Evolutionary conservation across 2,329 filamentous ascomycete genomes (phyloP), one percentile per base, ranked within the genome.

Genomic region (Trichoderma koningiopsis): DNA sequence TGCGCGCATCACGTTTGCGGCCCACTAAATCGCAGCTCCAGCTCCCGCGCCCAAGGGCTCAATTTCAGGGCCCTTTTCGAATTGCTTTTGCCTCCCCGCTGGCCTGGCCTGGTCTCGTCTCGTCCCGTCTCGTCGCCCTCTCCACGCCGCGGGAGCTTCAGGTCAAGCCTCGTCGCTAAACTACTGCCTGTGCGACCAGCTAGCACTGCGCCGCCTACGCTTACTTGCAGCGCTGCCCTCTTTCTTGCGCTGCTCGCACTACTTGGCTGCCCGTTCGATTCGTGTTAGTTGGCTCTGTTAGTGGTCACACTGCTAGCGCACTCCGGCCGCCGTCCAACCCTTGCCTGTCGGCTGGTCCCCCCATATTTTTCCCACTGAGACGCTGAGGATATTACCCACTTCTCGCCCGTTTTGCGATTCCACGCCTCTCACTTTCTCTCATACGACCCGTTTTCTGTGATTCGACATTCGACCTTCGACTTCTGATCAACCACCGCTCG

Each of bases 331-430:
- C 47, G 66, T 47, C 52, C 57, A 43, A 64, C 61, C 53, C 68
- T 53, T 58, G 59, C 68, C 68, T 55, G 47, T 49, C 33, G 29
- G 55, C 61, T 52, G 68, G 68, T 40, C 43, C 60, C 58, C 61
- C 33, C 37, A 55, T 61, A 47, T 62, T 61, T 59, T 47, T 43
- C 40, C 62, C 68, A 70, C 68, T 70, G 62, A 68, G 55, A 70
- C 62, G 62, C 68, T 33, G 29, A 49, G 49, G 58, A 70, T 70
- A 70, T 68, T 70, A 70, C 69, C 69, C 69, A 70, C 69, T 68
- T 49, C 63, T 31, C 68, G 68, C 64, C 68, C 68, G 63, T 66
- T 49, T 49, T 60, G 67, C 65, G 52, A 70, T 58, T 33, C 65
- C 63, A 49, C 53, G 61, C 37, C 53, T 70, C 64, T 62, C 57